Evolutionary conservation across 148 eudicot genomes (phyloP).

Genomic region (Chenopodium formosanum): DNA sequence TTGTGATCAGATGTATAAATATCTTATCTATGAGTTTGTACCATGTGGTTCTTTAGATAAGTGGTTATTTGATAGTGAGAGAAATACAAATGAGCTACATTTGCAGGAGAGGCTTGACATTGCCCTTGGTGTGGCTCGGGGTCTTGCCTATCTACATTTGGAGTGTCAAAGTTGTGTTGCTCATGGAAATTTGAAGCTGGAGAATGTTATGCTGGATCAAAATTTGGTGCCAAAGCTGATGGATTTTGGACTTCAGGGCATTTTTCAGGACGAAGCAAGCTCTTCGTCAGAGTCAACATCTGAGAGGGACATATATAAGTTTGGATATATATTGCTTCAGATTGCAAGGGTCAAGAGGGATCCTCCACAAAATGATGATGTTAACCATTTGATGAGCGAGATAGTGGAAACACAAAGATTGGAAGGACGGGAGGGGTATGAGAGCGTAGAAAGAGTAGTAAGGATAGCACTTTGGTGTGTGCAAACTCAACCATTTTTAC

Average conservation of each 20-base stretch:
- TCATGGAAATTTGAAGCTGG: constrained; percentile 57
- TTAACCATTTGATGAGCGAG: constrained; percentile 28
- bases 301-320: constrained; percentile 51
- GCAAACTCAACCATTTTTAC: constrained; percentile 51
- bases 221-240: constrained; percentile 53
- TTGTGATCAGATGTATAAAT: constrained; percentile 42
- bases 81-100: constrained; percentile 20
- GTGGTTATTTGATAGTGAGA: constrained; percentile 38
- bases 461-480: constrained; percentile 65
- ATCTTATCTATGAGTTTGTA: constrained; percentile 48
- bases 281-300: constrained; percentile 46
- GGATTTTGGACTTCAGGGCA: constrained; percentile 45
- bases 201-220: constrained; percentile 56
- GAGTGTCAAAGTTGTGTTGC: constrained; percentile 56
- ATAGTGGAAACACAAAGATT: constrained; percentile 28
- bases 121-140: constrained; percentile 56
- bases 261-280: constrained; percentile 29
- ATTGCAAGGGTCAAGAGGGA: constrained; percentile 43
- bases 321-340: constrained; percentile 49
- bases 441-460: constrained; percentile 45
- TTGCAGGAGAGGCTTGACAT: constrained; percentile 49
- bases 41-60: constrained; percentile 44
- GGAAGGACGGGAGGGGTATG: constrained; percentile 27
- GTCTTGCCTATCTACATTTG: constrained; percentile 48
- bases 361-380: constrained; percentile 13